phyloP scores from a whole-genome alignment of 2,329 filamentous ascomycete genomes.

The Fusarium sp. region DNA sequence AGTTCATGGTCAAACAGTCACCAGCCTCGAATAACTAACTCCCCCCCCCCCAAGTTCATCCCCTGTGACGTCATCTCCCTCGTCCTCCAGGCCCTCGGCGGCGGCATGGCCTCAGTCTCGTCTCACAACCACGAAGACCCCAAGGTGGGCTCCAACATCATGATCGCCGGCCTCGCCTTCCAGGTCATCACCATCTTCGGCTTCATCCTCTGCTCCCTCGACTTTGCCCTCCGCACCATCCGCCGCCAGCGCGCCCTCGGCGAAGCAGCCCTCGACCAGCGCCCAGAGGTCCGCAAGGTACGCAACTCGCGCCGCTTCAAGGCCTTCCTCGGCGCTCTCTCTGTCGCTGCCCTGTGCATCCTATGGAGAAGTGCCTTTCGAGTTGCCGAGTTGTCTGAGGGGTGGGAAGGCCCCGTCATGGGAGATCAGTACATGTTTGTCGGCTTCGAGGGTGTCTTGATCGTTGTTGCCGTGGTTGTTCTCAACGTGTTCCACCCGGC shows the following conservation, averaged over 20 bases:
- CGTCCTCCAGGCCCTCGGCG: slow-evolving; percentile 70
- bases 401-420: slow-evolving; percentile 72
- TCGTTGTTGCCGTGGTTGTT: slow-evolving; percentile 58
- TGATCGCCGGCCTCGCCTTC: slow-evolving; percentile 72
- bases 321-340: slow-evolving; percentile 66
- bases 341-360: slow-evolving; percentile 70
- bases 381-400: slow-evolving; percentile 73
- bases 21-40: background rate
- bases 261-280: slow-evolving; percentile 52
- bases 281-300: slow-evolving; percentile 50
- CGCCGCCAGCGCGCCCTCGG: slow-evolving; percentile 51
- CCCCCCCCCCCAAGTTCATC: slow-evolving; percentile 62
- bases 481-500: slow-evolving; percentile 56
- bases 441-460: slow-evolving; percentile 67
- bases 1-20: slow-evolving; percentile 25
- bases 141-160: slow-evolving; percentile 66
- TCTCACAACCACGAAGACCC: slow-evolving; percentile 51
- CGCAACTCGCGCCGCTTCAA: slow-evolving; percentile 60
- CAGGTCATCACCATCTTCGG: slow-evolving; percentile 69
- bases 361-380: slow-evolving; percentile 74
- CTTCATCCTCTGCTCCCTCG: slow-evolving; percentile 63
- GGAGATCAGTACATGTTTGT: slow-evolving; percentile 66
- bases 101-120: slow-evolving; percentile 63
- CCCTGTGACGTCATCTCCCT: slow-evolving; percentile 72
- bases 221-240: slow-evolving; percentile 62